Base-by-base conservation (phyloP, 768 basidiomycete species). In the Boletus eberwhitei region DNA sequence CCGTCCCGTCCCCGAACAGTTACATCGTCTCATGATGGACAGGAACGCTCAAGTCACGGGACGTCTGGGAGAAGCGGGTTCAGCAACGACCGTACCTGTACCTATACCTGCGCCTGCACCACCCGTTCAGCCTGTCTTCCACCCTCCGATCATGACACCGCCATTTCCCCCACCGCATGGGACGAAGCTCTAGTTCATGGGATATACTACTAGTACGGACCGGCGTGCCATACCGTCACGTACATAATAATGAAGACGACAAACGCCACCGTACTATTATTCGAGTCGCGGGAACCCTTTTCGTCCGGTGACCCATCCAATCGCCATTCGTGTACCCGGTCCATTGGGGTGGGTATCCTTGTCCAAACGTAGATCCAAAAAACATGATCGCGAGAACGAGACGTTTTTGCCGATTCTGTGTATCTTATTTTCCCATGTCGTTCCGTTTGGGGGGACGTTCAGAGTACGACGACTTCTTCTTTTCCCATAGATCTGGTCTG, bases 11-110 rank as follows among this genome's bases (percentile, higher is more conserved):
- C 41, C 50, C 36, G 40, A 51, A 53, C 63, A 85, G 82, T 67
- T 85, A 50, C 87, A 89, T 62, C 77, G 80, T 44, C 79, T 90
- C 57, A 85, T 90, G 85, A 83, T 88, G 84, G 86, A 88, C 39
- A 77, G 85, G 54, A 87, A 85, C 70, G 80, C 80, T 16, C 79
- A 80, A 58, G 71, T 80, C 47, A 81, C 78, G 26, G 79, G 80
- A 45, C 72, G 79, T 34, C 62, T 68, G 36, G 62, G 63, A n/a
- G 73, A 71, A 37, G 42, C 52, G 21, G 54, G 56, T 26, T 49
- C 60, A 24, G 39, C 47, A 11, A 52, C 39, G n/a, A 52, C 54
- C 29, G 29, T 50, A 16, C 58, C 66, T 31, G 60, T 65, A 4
- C 61, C 68, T 14, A 57, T 64, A 53, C 59, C 67, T 50, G 57